A percentile compares a stretch with the other conserved stretches of the same genome.
Conservation (phyloP, 2,329 filamentous ascomycete species). For the Fusarium longipes region DNA sequence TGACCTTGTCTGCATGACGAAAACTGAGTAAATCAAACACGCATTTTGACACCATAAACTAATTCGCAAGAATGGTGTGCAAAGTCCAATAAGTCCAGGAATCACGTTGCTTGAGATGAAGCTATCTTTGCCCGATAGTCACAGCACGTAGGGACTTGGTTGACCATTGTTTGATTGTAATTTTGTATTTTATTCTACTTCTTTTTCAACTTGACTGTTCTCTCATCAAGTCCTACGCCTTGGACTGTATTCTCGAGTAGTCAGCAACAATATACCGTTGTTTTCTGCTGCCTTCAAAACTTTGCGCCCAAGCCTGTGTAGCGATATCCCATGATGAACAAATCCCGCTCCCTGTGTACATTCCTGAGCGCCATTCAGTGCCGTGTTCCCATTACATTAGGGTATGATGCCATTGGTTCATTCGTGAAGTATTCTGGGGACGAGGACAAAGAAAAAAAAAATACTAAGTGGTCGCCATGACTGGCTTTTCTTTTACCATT, state of each 20-base stretch:
- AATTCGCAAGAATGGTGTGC: neutral
- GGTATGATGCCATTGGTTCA: conserved; percentile 43
- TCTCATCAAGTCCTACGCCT: neutral
- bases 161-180: too few relatives aligned
- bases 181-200: conserved; percentile 2
- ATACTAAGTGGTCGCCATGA: conserved; percentile 22
- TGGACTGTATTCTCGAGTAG: neutral
- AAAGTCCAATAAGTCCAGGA: neutral
- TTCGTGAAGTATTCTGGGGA: conserved; percentile 33
- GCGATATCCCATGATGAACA: conserved; percentile 1
- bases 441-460: conserved; percentile 27
- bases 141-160: neutral
- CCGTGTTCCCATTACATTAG: conserved; percentile 47
- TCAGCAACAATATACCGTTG: neutral
- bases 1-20: neutral
- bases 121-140: too few relatives aligned
- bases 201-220: neutral
- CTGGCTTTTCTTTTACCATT: conserved; percentile 16
- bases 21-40: neutral
- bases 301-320: neutral
- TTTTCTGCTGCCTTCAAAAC: neutral
- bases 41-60: neutral
- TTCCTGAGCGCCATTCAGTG: conserved; percentile 41
- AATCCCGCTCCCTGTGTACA: conserved; percentile 26
- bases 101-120: neutral